Evolutionary conservation across 2,329 filamentous ascomycete species (phyloP), one percentile per base, ranked within the genome.

Genomic region (Camptophora hylomeconis): DNA sequence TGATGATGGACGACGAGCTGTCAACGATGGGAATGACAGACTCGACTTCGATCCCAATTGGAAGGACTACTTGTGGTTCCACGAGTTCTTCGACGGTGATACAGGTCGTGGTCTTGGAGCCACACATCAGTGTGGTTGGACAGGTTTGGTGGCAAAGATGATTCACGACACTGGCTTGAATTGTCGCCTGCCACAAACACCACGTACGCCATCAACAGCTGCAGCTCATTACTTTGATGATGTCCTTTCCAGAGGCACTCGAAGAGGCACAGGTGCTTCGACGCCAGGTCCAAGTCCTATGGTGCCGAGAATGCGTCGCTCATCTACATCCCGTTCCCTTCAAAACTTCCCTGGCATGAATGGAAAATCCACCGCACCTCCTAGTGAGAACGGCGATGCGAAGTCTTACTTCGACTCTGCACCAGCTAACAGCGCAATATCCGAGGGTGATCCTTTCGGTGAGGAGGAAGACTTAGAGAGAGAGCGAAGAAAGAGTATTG

Each of bases 201-300:
- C 89, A 9, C 80, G 84, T 27, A 92, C 84, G 3, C 86, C 87
- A 2, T 74, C 77, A 2, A 71, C 73, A 1, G 83, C 77, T 21
- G 87, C 92, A 57, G 69, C 79, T 5, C 86, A 94, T 53, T 95
- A 95, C 63, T 95, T 95, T 50, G 87, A 95, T 47, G 87, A 95
- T 48, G 72, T 84, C 35, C 79, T 92, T 53, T 38, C 20, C 58
- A 68, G 38, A 45, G 43, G 16, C 12, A 11, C 27, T 18, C 21
- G 20, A 42, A 54, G 45, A 38, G 45, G 36, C 26, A 34, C 41
- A 5, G 28, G 32, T 12, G 26, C 31, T 10, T 18, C 30, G 9
- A 42, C 35, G 5, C 35, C 37, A 7, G 35, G 37, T 8, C 37
- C 33, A 7, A 24, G 34, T 8, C 21, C 23, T 9, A 47, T 31